Percentiles rank a stretch among this genome's conserved stretches.
phyloP scores from a whole-genome alignment of 768 basidiomycete species.

The Tylopilus subfusipes region DNA sequence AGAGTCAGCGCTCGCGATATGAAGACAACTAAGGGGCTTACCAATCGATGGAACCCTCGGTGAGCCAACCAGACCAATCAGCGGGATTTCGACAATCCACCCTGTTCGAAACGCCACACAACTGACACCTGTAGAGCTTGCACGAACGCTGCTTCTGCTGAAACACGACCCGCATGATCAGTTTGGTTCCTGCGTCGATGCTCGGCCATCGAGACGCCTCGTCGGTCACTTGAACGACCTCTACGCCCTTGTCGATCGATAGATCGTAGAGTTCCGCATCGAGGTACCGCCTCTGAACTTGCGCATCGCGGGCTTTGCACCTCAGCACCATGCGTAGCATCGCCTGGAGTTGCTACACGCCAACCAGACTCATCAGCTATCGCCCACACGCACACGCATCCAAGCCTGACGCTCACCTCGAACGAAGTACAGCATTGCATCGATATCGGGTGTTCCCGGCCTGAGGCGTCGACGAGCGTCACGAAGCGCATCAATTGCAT shows the following conservation, averaged over 20 bases:
- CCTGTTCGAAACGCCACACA: slow-evolving; percentile 21
- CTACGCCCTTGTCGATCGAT: slow-evolving; percentile 21
- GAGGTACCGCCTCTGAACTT: slow-evolving; percentile 23
- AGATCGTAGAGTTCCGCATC: slow-evolving; percentile 24
- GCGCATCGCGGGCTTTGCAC: slow-evolving; percentile 16
- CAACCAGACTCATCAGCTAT: background rate
- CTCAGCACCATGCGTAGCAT: slow-evolving; percentile 18
- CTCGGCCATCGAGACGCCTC: slow-evolving; percentile 22
- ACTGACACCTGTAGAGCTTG: slow-evolving; percentile 12
- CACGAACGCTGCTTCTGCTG: slow-evolving; percentile 14
- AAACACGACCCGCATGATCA: slow-evolving; percentile 25
- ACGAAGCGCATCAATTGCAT: slow-evolving; percentile 20
- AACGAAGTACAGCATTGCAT: slow-evolving; percentile 27
- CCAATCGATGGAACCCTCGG: slow-evolving; percentile 24
- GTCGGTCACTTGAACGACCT: slow-evolving; percentile 20
- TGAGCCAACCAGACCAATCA: slow-evolving; percentile 21
- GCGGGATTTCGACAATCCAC: slow-evolving; percentile 10
- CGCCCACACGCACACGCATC: background rate
- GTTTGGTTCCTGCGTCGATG: slow-evolving; percentile 24
- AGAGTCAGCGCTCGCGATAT: background rate
- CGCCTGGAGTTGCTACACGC: slow-evolving; percentile 19
- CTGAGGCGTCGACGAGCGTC: slow-evolving; percentile 27
- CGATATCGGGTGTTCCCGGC: slow-evolving; percentile 23
- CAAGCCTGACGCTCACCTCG: slow-evolving; percentile 10
- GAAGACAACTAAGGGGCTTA: background rate